These are phyloP conservation scores for Trichoderma breve DNA, from an alignment of 2,329 filamentous ascomycete genomes.

Conservation along the genomic window DNA sequence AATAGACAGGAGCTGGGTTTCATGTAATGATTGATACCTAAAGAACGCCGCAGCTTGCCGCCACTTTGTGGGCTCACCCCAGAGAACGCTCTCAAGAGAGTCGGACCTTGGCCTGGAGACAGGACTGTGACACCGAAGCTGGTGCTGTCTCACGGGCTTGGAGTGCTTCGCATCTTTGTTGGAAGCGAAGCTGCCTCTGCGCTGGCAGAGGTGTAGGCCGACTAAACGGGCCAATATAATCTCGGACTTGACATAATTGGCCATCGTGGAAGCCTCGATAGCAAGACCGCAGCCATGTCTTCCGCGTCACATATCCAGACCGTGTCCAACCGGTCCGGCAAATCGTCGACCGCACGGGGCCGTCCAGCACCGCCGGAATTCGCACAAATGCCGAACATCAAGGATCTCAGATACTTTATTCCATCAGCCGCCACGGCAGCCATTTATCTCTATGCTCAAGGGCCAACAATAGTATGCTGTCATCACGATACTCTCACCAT, in stretches of 20 bases:
- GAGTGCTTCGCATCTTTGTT: constrained; percentile 21
- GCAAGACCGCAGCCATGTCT: constrained; percentile 48
- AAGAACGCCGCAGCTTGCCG: constrained; percentile 35
- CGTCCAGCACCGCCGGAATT: constrained; percentile 51
- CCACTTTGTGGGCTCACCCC: constrained; percentile 29
- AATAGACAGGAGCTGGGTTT: constrained; percentile 34
- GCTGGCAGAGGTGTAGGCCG: constrained; percentile 2
- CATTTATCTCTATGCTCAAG: constrained; percentile 85
- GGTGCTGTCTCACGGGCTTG: constrained; percentile 37
- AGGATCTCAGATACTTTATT: constrained; percentile 63
- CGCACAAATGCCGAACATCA: constrained; percentile 48
- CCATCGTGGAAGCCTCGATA: constrained; percentile 22
- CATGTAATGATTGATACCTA: constrained; percentile 39
- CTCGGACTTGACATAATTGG: background rate
- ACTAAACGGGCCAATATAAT: constrained; percentile 11
- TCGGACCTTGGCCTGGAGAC: constrained; percentile 31
- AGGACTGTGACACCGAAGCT: constrained; percentile 42
- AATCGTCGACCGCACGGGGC: constrained; percentile 48
- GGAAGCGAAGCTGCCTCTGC: constrained; percentile 17
- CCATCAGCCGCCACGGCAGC: constrained; percentile 88
- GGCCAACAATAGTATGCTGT: constrained; percentile 76
- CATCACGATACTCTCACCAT: constrained; percentile 91
- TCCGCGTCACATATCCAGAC: constrained; percentile 58
- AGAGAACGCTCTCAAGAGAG: constrained; percentile 28
- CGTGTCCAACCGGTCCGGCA: constrained; percentile 56